Evolutionary conservation across 805 yeast species (phyloP).

Genomic region (Candida rishiriensis): DNA sequence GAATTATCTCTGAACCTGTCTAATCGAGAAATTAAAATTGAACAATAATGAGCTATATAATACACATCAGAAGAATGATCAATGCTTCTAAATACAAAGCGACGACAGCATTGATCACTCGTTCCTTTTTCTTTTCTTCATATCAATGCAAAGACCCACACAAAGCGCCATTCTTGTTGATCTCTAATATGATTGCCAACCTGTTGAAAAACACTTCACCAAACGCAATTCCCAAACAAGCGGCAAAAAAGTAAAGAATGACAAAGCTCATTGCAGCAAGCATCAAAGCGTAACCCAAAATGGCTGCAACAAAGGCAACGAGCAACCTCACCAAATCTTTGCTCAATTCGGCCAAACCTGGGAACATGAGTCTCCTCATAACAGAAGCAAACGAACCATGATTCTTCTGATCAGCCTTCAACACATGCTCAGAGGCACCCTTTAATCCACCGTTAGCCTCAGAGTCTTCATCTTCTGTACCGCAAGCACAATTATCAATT

Average conservation of each 20-base stretch:
- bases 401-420: too few species aligned
- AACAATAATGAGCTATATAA: too few species aligned
- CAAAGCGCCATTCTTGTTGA: conserved; percentile 32
- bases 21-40: too few species aligned
- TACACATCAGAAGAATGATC: too few species aligned
- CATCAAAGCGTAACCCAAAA: conserved; percentile 71
- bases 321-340: conserved; percentile 55
- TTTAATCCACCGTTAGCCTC: conserved; percentile 10
- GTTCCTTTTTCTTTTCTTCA: too few species aligned
- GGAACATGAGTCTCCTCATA: conserved; percentile 29
- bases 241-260: conserved; percentile 66
- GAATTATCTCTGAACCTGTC: too few species aligned
- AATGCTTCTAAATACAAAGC: not conserved
- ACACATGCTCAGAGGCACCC: not conserved
- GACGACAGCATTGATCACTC: not conserved
- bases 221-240: conserved; percentile 61
- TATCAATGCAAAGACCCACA: conserved; percentile 28
- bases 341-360: conserved; percentile 32
- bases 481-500: conserved; percentile 32
- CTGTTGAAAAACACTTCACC: conserved; percentile 70
- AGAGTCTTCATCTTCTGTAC: conserved; percentile 22
- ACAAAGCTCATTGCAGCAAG: conserved; percentile 73
- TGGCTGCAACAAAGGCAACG: conserved; percentile 55
- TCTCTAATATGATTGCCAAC: conserved; percentile 36
- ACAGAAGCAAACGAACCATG: conserved; percentile 5